Conservation (phyloP, 192 early-diverging fungal species). For the Coemansia sp. region DNA sequence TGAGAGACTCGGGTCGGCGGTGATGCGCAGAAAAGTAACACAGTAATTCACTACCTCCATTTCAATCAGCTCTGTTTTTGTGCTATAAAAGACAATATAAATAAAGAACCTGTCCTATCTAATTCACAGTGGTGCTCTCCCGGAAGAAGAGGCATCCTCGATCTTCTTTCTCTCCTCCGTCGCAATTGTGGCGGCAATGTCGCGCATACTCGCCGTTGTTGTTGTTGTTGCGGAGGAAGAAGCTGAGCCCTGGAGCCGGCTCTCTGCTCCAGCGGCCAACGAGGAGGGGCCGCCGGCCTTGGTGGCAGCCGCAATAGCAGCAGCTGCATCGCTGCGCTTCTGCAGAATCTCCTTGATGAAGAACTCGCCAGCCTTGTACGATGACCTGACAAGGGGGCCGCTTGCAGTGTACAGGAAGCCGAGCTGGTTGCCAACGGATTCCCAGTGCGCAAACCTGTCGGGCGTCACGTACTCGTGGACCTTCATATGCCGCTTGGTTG, state of each 20-base stretch:
- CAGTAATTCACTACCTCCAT: not conserved
- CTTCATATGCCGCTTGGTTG: constrained; percentile 99
- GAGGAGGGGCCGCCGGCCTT: not conserved
- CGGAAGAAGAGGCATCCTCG: not conserved
- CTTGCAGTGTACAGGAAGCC: constrained; percentile 96
- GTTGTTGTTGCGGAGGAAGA: not conserved
- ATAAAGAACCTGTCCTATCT: not conserved
- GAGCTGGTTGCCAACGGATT: constrained; percentile 70
- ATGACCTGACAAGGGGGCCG: constrained; percentile 91
- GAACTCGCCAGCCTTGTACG: constrained; percentile 98
- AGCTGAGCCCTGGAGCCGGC: not conserved
- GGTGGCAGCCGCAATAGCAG: constrained; percentile 16
- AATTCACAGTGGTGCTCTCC: no score
- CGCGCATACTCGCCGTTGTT: constrained; percentile 18
- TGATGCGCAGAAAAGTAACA: not conserved
- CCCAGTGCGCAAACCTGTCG: constrained; percentile 89
- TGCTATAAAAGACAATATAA: not conserved
- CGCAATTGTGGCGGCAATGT: constrained; percentile 38
- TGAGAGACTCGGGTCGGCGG: constrained; percentile 1
- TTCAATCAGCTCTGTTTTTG: not conserved
- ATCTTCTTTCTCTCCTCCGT: constrained; percentile 38
- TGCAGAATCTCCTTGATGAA: constrained; percentile 86
- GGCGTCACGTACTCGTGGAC: constrained; percentile 92
- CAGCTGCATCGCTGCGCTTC: constrained; percentile 39
- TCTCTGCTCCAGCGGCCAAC: not conserved